Evolutionary conservation across 1,139 yeast species (phyloP).

Genomic region (Hyphopichia khmerensis): DNA sequence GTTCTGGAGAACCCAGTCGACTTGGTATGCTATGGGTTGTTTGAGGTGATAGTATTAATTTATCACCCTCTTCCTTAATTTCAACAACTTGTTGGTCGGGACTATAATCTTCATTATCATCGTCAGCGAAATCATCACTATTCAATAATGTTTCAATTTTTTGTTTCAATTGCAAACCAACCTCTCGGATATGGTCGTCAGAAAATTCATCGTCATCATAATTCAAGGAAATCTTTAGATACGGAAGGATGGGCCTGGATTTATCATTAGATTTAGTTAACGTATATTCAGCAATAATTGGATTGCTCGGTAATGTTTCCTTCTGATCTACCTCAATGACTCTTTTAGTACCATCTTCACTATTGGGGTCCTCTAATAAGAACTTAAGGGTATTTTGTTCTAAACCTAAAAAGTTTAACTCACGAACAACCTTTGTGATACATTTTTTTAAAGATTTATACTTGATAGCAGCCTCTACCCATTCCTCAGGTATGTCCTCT

Average conservation of each 20-base stretch:
- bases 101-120: slow-evolving; percentile 48
- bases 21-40: background rate
- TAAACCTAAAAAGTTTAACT: slow-evolving; percentile 53
- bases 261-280: slow-evolving; percentile 27
- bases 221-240: slow-evolving; percentile 39
- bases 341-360: slow-evolving; percentile 8
- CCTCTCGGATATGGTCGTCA: slow-evolving; percentile 36
- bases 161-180: slow-evolving; percentile 30
- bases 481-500: slow-evolving; percentile 63
- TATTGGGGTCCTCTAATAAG: slow-evolving; percentile 32
- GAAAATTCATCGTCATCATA: slow-evolving; percentile 28
- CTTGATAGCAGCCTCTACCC: slow-evolving; percentile 70
- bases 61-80: slow-evolving; percentile 4
- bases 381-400: slow-evolving; percentile 48
- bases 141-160: slow-evolving; percentile 30
- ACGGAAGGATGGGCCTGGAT: slow-evolving; percentile 29
- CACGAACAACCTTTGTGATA: slow-evolving; percentile 61
- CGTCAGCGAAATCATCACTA: slow-evolving; percentile 14
- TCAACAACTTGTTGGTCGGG: slow-evolving; percentile 31
- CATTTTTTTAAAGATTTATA: slow-evolving; percentile 69
- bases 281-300: slow-evolving; percentile 44
- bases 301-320: slow-evolving; percentile 38
- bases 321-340: slow-evolving; percentile 31
- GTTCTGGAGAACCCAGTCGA: slow-evolving; percentile 8
- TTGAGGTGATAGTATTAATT: slow-evolving; percentile 4